Base-by-base conservation (phyloP, 768 basidiomycete species). In the Hygrocybe punicea region DNA sequence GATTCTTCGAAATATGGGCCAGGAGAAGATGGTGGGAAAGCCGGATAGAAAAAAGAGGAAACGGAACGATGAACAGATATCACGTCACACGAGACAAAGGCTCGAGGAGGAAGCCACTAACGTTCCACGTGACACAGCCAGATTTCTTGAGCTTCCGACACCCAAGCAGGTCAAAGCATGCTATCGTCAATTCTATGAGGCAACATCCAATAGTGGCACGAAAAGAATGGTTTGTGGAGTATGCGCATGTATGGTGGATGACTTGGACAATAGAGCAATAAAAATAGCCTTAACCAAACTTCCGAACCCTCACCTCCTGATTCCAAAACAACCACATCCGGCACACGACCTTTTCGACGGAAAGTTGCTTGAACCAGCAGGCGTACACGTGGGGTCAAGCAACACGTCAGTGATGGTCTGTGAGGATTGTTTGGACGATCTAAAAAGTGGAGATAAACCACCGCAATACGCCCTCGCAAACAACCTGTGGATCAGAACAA, bases 141-240 rank as follows among this genome's bases (percentile, higher is more conserved):
- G 51, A 19, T 56, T 34, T 36, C 33, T 56, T 1, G 47, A 50
- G 16, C 17, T 37, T 1, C 48, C 55, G 16, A 8, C 25, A 2
- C 14, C 24, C 5, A 17, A 21, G 13, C 6, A 49, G 19, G 48
- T 51, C 13, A 47, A 51, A 9, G 13, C 13, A 19, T 55, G 58
- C 39, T 53, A 55, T 44, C n/a, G 54, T 5, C 10, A 34, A 7
- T 62, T 60, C 48, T 52, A 60, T 23, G 21, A 60, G 5, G 49
- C 52, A 6, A 58, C 59, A 21, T 51, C 51, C n/a, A 53, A 53
- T 13, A 21, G 23, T 19, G 56, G 55, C 4, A 2, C 60, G 14
- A n/a, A 44, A 10, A 23, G 48, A 2, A 34, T 33, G 7, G 49
- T 60, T 14, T 63, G 62, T 55, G 60, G 47, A 1, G 55, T 60